These are phyloP conservation scores for Clavispora asparagi DNA, from an alignment of 805 yeast species.

Conservation along the genomic window DNA sequence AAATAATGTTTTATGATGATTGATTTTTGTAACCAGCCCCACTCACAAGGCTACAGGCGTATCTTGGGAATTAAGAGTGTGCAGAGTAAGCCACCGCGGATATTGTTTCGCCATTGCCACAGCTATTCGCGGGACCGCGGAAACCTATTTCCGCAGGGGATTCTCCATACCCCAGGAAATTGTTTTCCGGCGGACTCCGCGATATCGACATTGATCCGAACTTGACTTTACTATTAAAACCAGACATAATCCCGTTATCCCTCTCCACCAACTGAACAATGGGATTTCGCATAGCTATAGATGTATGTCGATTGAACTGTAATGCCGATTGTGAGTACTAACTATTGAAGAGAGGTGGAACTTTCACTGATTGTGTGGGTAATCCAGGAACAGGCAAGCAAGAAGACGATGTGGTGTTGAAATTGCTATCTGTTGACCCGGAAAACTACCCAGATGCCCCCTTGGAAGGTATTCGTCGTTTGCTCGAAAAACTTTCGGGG, in stretches of 20 bases:
- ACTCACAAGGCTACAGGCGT: too few relatives aligned
- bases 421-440: constrained; percentile 16
- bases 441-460: constrained; percentile 16
- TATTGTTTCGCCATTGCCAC: neutral
- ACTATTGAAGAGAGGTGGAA: constrained; percentile 15
- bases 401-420: constrained; percentile 14
- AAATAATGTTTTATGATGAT: too few relatives aligned
- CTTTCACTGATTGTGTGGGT: constrained; percentile 17
- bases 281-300: constrained; percentile 17
- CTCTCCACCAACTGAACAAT: neutral
- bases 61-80: too few relatives aligned
- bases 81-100: too few relatives aligned
- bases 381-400: constrained; percentile 15
- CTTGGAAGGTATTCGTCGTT: constrained; percentile 14
- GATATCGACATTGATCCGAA: neutral
- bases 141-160: constrained; percentile 1
- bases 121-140: neutral
- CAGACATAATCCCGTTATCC: neutral
- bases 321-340: neutral
- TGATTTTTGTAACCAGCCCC: too few relatives aligned
- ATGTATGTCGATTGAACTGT: constrained; percentile 8
- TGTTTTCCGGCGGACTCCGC: neutral
- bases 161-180: neutral
- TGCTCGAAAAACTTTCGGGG: constrained; percentile 11
- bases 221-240: neutral